Evolutionary conservation across 768 basidiomycete species (phyloP), one percentile per base, ranked within the genome.

Genomic region (Tephrocybe rancida): DNA sequence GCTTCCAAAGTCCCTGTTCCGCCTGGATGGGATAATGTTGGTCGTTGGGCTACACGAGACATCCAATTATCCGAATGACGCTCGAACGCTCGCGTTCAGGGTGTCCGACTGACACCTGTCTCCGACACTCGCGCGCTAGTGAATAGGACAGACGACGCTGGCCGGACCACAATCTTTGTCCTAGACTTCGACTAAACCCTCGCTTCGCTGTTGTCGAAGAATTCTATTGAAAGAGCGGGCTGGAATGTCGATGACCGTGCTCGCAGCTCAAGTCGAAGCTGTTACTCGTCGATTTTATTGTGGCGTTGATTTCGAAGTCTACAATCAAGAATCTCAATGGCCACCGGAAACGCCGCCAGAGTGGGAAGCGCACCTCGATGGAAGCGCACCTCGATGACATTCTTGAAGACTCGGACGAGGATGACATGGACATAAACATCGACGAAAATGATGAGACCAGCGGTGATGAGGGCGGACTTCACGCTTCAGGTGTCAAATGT

Each of bases 151-250:
- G 27, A 30, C 6, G 11, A 6, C n/a, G 7, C 13, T 16, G 44
- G 18, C 38, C 26, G n/a, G 39, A 26, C 44, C n/a, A 30, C 3
- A n/a, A 24, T 39, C 19, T 53, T 46, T 18, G 45, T 53, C 18
- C 26, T 53, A 30, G 52, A 53, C 27, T 53, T 53, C 7, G 30
- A 53, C 47, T 37, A 52, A 39, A 29, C 46, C 25, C 51, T 52
- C 13, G 32, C 44, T 35, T 45, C 24, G 3, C 26, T 53, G 24
- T 11, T 53, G 37, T 11, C 35, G 14, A 53, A 47, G 29, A 18
- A 30, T 10, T 26, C 52, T 19, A 29, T 35, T 7, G 49, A 49
- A 26, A 37, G 37, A 29, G 37, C 6, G 4, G 48, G 26, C 2
- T 49, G 48, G 48, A 49, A 49, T 21, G 37, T 11, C 21, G 30